Conservation (phyloP, 129 eudicot species). For the Pittosporum tobira region DNA sequence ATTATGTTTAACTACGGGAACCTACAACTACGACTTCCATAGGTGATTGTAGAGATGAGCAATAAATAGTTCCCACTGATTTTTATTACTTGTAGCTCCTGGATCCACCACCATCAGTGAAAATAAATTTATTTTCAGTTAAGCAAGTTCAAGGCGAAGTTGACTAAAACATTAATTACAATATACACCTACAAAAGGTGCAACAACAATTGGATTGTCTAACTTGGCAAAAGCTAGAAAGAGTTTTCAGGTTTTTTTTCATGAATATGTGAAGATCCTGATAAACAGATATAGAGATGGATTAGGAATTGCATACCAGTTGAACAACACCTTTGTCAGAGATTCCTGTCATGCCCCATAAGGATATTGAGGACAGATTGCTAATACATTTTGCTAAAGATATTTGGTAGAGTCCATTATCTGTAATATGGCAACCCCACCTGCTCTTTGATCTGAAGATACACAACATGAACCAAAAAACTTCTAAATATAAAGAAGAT, state of each 20-base stretch:
- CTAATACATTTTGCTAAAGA: slow-evolving; percentile 68
- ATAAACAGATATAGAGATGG: not conserved
- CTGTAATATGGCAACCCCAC: slow-evolving; percentile 99
- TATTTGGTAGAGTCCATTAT: slow-evolving; percentile 57
- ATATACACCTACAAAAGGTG: not conserved
- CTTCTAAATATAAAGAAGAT: not conserved
- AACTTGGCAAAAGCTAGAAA: not conserved
- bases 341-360: slow-evolving; percentile 89
- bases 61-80: not conserved
- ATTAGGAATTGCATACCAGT: slow-evolving; percentile 37
- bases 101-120: not conserved
- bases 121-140: too few species aligned
- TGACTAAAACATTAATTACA: not conserved
- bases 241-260: not conserved
- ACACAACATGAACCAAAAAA: not conserved
- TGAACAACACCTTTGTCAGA: slow-evolving; percentile 81
- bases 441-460: slow-evolving; percentile 79
- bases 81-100: not conserved
- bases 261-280: not conserved
- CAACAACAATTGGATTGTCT: not conserved
- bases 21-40: not conserved
- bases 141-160: not conserved
- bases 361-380: slow-evolving; percentile 72
- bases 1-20: not conserved
- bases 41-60: too few species aligned